Evolutionary conservation across 345 rosid genomes (phyloP).

Genomic region (Gossypium thurberi): DNA sequence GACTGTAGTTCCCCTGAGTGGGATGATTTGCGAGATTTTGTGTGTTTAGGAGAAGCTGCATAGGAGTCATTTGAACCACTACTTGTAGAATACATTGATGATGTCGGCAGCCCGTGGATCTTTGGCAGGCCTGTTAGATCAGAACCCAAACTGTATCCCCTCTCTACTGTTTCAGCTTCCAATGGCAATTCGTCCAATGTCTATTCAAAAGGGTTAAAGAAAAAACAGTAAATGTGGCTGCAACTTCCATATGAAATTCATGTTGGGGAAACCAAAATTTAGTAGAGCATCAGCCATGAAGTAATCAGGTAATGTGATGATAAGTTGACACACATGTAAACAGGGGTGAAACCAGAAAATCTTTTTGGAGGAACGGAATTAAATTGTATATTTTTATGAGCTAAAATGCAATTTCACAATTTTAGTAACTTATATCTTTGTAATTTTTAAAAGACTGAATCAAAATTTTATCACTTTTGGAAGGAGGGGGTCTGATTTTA

Average conservation of each 20-base stretch:
- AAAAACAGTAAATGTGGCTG: not conserved
- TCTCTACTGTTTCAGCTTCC: constrained; percentile 85
- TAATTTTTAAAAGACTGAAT: too few relatives aligned
- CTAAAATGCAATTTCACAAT: too few relatives aligned
- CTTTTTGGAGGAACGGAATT: too few relatives aligned
- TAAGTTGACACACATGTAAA: not conserved
- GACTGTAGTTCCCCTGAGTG: constrained; percentile 70
- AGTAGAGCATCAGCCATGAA: not conserved
- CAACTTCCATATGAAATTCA: not conserved
- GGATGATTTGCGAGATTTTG: constrained; percentile 55
- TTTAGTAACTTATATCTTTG: too few relatives aligned
- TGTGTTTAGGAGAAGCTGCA: constrained; percentile 47
- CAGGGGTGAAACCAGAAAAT: too few relatives aligned
- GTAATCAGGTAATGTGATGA: not conserved
- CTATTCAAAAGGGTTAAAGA: constrained; percentile 24
- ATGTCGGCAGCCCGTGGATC: constrained; percentile 63
- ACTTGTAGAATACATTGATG: constrained; percentile 41
- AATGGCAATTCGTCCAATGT: constrained; percentile 90
- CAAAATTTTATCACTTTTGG: too few relatives aligned
- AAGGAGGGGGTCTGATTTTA: too few relatives aligned
- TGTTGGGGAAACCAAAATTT: not conserved
- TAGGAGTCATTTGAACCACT: constrained; percentile 47
- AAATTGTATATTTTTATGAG: too few relatives aligned
- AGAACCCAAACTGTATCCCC: constrained; percentile 55
- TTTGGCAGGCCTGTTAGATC: constrained; percentile 73